These are phyloP conservation scores for Phytophthora meadii DNA, from an alignment of 352 stramenopile genomes.

Conservation along the genomic window DNA sequence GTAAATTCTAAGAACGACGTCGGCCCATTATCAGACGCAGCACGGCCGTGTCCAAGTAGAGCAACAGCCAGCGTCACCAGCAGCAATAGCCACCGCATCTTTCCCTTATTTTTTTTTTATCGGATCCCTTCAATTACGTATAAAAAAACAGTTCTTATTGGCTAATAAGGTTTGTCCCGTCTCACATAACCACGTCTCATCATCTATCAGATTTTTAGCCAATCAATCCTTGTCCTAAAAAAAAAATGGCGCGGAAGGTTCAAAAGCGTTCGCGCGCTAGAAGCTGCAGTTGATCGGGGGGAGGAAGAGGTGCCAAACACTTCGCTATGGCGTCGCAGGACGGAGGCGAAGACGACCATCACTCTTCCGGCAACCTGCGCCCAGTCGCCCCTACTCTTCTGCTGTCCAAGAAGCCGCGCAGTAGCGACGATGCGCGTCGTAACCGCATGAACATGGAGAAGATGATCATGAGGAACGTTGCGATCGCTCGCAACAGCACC, in stretches of 20 bases:
- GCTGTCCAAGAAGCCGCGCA: conserved; percentile 27
- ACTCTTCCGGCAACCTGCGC: conserved; percentile 15
- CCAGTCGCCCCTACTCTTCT: conserved; percentile 2
- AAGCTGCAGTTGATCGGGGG: no score
- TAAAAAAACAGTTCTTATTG: not conserved
- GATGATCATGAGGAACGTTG: conserved; percentile 88
- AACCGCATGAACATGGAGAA: conserved; percentile 86
- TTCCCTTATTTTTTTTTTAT: conserved; percentile 8
- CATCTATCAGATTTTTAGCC: no score
- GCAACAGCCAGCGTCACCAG: conserved; percentile 15
- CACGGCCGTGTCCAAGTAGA: conserved; percentile 4
- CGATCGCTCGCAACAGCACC: conserved; percentile 53
- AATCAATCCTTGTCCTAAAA: not conserved
- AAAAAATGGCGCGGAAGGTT: conserved; percentile 28
- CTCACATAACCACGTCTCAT: no score
- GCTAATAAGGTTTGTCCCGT: no score
- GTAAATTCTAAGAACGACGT: conserved; percentile 68
- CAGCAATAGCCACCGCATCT: conserved; percentile 21
- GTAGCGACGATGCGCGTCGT: conserved; percentile 59
- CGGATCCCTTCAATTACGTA: conserved; percentile 11
- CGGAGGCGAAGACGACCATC: conserved; percentile 22
- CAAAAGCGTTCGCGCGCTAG: conserved; percentile 12
- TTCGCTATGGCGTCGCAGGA: conserved; percentile 29
- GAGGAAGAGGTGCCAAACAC: not conserved
- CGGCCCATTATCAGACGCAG: not conserved